Base-by-base conservation (phyloP, 2,329 filamentous ascomycete species). In the Cladosporium sp. region DNA sequence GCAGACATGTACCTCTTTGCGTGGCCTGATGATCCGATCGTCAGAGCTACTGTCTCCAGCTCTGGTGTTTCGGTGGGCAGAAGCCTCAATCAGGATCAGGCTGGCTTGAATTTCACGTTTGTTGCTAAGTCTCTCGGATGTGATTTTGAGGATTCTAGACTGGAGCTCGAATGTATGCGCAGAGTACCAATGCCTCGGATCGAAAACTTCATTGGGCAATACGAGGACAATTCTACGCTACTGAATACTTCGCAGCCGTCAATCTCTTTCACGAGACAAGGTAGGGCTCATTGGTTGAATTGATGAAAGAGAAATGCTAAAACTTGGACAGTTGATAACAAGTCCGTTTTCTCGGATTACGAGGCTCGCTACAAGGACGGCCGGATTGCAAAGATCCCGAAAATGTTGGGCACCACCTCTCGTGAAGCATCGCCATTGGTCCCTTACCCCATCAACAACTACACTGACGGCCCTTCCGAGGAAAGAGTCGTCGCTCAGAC, bases 301-400 rank as follows among this genome's bases (percentile, higher is more conserved):
- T 6, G 4, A 12, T 19, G 15, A 9, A 27, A 27, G 22, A 4
- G 22, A 4, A 4, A 5, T 27, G 13, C 65, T 1, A 27, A 51
- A 3, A 40, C 65, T 2, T 29, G 11, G n/a, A 32, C 22, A 60
- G 43, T 67, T 22, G 63, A 67, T 43, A 54, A 58, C 4, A 47
- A 55, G 17, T 54, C 51, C 3, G 59, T 65, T 11, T 66, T 66
- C 45, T 45, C 52, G 1, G 60, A 67, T 39, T 65, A 65, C 49
- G 54, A 56, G 2, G 37, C 40, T 2, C 50, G 57, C n/a, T 56
- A 59, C 3, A 44, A 58, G 5, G 52, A 41, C 7, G 62, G 60
- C 8, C 52, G 55, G 17, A 76, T 75, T 54, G 68, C 67, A n/a
- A 69, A 63, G 17, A 54, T 63, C 15, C 75, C 76, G 0, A 62